Percentiles rank a stretch among this genome's conserved stretches.
Conservation (phyloP, 192 early-diverging fungal genomes). For the Diversispora eburnea region DNA sequence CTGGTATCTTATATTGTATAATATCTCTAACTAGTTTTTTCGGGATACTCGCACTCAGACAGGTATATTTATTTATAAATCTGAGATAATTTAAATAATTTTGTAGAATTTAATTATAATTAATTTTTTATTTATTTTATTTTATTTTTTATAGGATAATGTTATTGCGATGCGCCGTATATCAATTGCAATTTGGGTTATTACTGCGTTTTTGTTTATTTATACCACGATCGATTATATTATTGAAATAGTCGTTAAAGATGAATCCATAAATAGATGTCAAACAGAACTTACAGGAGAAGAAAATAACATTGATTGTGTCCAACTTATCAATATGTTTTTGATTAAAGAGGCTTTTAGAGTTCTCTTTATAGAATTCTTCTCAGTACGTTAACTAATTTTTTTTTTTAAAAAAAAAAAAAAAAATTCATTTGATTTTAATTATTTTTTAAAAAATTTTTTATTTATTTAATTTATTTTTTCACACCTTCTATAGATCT, state of each 20-base stretch:
- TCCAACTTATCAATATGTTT: background rate
- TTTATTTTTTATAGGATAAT: background rate
- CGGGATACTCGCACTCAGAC: background rate
- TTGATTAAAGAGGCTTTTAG: background rate
- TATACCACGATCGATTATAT: too few species aligned
- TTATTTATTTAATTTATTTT: too few species aligned
- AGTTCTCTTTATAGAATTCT: background rate
- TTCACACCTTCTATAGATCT: background rate
- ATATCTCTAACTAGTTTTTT: background rate
- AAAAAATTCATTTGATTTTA: too few species aligned
- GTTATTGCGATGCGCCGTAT: background rate
- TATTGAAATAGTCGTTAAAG: background rate
- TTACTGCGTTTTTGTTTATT: background rate
- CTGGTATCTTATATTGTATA: background rate
- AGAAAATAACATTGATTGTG: background rate
- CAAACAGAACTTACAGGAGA: too few species aligned
- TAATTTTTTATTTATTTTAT: background rate
- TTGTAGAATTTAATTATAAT: background rate
- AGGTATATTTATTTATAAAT: background rate
- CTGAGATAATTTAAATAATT: background rate
- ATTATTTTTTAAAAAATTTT: too few species aligned
- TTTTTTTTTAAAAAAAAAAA: too few species aligned
- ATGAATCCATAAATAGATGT: background rate
- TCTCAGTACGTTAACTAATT: too few species aligned
- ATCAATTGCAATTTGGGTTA: constrained; percentile 12